Percentiles rank a stretch among this genome's conserved stretches.
Evolutionary conservation across 2,329 filamentous ascomycete genomes (phyloP).

Genomic region (Diatrype stigma): DNA sequence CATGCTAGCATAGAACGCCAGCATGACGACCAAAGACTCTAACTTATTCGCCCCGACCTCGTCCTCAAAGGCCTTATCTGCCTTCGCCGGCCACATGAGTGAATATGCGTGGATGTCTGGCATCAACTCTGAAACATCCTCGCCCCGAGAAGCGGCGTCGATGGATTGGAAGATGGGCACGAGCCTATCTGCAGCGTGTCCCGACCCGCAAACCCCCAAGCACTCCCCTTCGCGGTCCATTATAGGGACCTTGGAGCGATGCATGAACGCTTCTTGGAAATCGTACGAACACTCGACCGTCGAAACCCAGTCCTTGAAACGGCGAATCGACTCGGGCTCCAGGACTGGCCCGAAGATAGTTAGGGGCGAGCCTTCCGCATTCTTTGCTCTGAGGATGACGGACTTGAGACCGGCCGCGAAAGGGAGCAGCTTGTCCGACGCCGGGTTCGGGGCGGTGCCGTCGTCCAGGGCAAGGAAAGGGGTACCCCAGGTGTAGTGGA

Average conservation of each 20-base stretch:
- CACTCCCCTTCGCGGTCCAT: conserved; percentile 1
- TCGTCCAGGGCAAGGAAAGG: conserved; percentile 3
- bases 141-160: not conserved
- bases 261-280: no score
- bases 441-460: conserved; percentile 1
- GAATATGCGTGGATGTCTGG: conserved; percentile 2
- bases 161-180: conserved; percentile 3
- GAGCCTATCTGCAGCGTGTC: conserved; percentile 3
- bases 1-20: conserved; percentile 5
- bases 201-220: not conserved
- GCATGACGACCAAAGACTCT: conserved; percentile 1
- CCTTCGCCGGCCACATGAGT: conserved; percentile 8
- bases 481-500: conserved; percentile 6
- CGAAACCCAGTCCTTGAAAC: conserved; percentile 2
- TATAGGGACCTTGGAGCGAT: not conserved
- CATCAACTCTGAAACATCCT: conserved; percentile 4
- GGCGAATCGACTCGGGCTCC: not conserved
- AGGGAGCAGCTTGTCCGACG: conserved; percentile 2
- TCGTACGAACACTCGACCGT: conserved; percentile 2
- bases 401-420: conserved; percentile 5
- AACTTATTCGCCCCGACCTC: conserved; percentile 1
- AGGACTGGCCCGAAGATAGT: not conserved
- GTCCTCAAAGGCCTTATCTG: conserved; percentile 2
- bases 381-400: conserved; percentile 1
- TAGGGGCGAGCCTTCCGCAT: not conserved